Base-by-base conservation (phyloP, 345 rosid genomes). In the Punica granatum region DNA sequence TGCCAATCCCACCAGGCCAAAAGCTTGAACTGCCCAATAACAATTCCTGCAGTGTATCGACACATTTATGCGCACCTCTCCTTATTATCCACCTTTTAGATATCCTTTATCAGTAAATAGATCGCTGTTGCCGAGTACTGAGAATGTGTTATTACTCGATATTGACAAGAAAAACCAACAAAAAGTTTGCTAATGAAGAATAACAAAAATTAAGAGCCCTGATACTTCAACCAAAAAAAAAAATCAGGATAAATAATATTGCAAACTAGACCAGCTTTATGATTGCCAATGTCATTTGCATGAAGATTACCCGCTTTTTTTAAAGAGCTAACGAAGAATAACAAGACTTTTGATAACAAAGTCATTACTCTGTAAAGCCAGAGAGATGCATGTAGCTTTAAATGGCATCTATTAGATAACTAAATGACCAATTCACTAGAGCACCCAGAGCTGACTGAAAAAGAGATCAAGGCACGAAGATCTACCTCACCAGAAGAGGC, bases 401-500 rank as follows among this genome's bases (percentile, higher is more conserved):
- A 28, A 13, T 11, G 25, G 9, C 34, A 13, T 63, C 19, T 42
- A 62, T 35, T 23, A 36, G 44, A 23, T 36, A 9, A 37, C 67
- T 63, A 35, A 18, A 63, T 37, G 31, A 44, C 2, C 25, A 10
- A 44, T 4, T 36, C 34, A 31, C 33, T 11, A 32, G 33, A 67
- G 18, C 15, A 9, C 41, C 35, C 8, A 19, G 33, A 33, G 31
- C 59, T 43, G 60, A 53, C 30, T 49, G 42, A 54, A 36, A 67
- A 36, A n/a, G 31, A 8, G 60, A 48, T 11, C 58, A 33, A 46
- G 31, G 43, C 18, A 36, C 16, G 33, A 51, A 67, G 39, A 35
- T 49, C 69, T 67, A 94, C 99, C 93, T 94, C 99, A 60, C 99
- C 96, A 69, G 98, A 89, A 60, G 98, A 81, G 77, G 97, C 93